These are phyloP conservation scores for Hypoxylon sp. DNA, from an alignment of 2,329 filamentous ascomycete species.

Conservation along the genomic window DNA sequence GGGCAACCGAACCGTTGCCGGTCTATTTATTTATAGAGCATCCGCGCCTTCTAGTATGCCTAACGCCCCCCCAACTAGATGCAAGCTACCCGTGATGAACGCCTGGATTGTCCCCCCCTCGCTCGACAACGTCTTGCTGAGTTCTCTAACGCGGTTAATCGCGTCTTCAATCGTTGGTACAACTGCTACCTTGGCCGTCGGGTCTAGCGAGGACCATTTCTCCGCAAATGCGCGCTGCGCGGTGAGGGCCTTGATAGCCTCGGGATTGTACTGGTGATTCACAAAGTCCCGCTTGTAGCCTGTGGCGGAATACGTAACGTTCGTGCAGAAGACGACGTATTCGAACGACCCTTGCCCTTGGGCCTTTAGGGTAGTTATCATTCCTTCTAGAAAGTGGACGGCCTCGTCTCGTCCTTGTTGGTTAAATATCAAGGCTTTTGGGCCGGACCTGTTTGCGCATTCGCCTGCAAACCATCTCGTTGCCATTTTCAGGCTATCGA, in stretches of 20 bases:
- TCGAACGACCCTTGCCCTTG: constrained; percentile 66
- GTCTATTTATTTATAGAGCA: constrained; percentile 55
- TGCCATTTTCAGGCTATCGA: constrained; percentile 87
- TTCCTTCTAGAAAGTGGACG: constrained; percentile 65
- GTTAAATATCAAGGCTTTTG: constrained; percentile 83
- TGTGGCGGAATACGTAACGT: constrained; percentile 68
- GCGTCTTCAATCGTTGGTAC: constrained; percentile 69
- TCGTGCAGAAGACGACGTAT: constrained; percentile 86
- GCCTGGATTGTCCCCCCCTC: constrained; percentile 59
- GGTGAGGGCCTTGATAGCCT: constrained; percentile 64
- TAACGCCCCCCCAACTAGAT: constrained; percentile 70
- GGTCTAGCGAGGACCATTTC: constrained; percentile 64
- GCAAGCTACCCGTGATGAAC: constrained; percentile 73
- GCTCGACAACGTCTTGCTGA: constrained; percentile 49
- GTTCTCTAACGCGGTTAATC: constrained; percentile 60
- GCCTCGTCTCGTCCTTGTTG: constrained; percentile 74
- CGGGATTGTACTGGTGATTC: constrained; percentile 66
- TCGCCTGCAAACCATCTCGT: constrained; percentile 82
- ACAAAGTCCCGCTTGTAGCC: constrained; percentile 70
- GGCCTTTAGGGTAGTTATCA: constrained; percentile 56
- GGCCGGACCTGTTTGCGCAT: constrained; percentile 46
- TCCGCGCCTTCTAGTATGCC: constrained; percentile 63
- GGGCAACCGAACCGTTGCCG: constrained; percentile 16
- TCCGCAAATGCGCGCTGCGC: constrained; percentile 67
- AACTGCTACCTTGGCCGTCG: constrained; percentile 60